Evolutionary conservation across 164 flowering plant genomes (phyloP).

Genomic region (Echeveria elegans): DNA sequence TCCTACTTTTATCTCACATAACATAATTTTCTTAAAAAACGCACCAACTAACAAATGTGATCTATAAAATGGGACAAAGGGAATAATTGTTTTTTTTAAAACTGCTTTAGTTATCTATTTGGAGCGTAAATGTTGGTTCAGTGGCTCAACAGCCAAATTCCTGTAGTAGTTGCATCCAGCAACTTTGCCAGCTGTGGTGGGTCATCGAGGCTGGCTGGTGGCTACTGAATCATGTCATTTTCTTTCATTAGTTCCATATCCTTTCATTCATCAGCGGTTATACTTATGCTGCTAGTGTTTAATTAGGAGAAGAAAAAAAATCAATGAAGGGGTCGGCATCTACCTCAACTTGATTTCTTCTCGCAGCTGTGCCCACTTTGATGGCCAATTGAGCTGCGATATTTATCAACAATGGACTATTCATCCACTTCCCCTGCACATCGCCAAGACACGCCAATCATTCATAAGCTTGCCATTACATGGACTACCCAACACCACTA

Average conservation of each 20-base stretch:
- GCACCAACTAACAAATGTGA: no score
- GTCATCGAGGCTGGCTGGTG: not conserved
- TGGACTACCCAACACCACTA: not conserved
- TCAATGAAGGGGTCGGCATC: not conserved
- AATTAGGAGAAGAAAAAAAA: no score
- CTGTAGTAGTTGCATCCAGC: not conserved
- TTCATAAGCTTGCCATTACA: not conserved
- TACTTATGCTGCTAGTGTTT: no score
- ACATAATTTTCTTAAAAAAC: no score
- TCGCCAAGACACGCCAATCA: slow-evolving; percentile 1
- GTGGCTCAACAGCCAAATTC: not conserved
- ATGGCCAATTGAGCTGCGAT: not conserved
- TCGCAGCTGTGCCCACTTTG: not conserved
- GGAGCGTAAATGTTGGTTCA: not conserved
- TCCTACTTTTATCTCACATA: no score
- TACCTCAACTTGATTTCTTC: not conserved
- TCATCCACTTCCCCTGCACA: slow-evolving; percentile 4
- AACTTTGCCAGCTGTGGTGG: slow-evolving; percentile 4
- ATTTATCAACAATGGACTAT: not conserved
- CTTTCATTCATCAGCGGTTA: not conserved
- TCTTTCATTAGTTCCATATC: not conserved
- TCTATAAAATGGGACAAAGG: no score
- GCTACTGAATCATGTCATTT: not conserved
- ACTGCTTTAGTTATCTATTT: not conserved
- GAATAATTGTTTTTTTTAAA: no score